Evolutionary conservation across 2,329 filamentous ascomycete genomes (phyloP), one percentile per base, ranked within the genome.

Genomic region (Trichoderma citrinoviride): DNA sequence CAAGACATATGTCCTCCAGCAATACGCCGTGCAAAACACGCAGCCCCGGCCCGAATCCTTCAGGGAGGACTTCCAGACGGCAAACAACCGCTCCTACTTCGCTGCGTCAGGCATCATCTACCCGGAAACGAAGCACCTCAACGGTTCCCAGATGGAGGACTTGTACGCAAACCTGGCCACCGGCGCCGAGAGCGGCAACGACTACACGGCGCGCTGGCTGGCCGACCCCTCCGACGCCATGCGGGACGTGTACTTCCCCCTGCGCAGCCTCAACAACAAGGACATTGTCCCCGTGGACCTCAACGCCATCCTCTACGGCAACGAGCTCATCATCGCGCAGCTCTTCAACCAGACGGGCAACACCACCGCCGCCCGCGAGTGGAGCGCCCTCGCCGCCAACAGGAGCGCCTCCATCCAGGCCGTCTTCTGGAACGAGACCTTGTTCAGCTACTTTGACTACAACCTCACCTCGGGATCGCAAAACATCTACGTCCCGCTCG

Each of bases 1-100:
- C 29, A 77, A 76, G 65, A 85, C 79, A 0, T 86, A 87, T 69
- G 80, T 76, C 4, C 78, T 90, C 12, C 86, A 86, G 33, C 68
- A 83, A 47, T 87, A 90, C 70, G 80, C 80, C 2, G 88, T 90
- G 7, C 73, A 77, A 14, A 90, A 90, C 73, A 89, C 83, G 1
- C 83, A 88, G 70, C 88, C 88, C 1, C 83, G 88, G 2, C 88
- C 88, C 1, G 88, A 90, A 73, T 89, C 86, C 0, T 90, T 84
- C 74, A 79, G 82, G 25, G 87, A 90, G 70, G 88, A 90, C 73
- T 90, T 85, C 70, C 74, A 81, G 33, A 88, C 86, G 0, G 87
- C 85, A n/a, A 88, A 81, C 71, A 90, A 90, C 71, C 69, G 75
- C 29, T 88, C 87, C 0, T 90, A 89, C 76, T 87, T 86, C 71